Base-by-base conservation (phyloP, 305 asterid genomes). In the Plantago coronopus region DNA sequence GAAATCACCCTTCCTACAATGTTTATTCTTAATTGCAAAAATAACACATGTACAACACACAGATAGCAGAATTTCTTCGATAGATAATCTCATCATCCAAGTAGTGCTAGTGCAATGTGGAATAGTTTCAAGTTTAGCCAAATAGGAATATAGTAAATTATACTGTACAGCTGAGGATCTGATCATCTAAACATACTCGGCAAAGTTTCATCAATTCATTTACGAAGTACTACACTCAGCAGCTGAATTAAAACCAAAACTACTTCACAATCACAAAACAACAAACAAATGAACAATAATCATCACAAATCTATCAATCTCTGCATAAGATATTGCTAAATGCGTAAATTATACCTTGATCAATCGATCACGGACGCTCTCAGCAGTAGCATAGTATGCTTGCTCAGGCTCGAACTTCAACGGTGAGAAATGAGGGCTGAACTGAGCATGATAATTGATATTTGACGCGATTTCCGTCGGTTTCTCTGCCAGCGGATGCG, bases 381-480 rank as follows among this genome's bases (percentile, higher is more conserved):
- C 95, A 38, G 99, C 99, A 44, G 99, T 87, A 45, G 99, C 99
- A 69, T 76, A 94, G 71, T 65, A 94, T 16, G 95, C 96, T 78
- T 94, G 96, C 80, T 89, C 95, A 0, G 89, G 90, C 65, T 94
- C 99, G 62, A 87, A 94, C 79, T 87, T 94, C 75, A 82, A 76
- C 51, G 95, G 95, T 56, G 99, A 87, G 69, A 87, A 94, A 80
- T 85, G 97, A 77, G 99, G 99, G 78, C 78, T 82, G 57, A 76
- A 89, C 34, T 83, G 86, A 62, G 96, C 85, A 64, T 94, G 99
- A 74, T 89, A 94, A 64, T 68, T 87, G 72, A 93, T 93, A 73
- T 89, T 93, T 11, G 97, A 84, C 3, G 96, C 97, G 69, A 93
- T 87, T 71, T 83, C 95, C 46, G 68, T 42, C 5, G 97, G 79